A percentile compares a stretch with the other conserved stretches of the same genome.
phyloP scores from a whole-genome alignment of 2,329 filamentous ascomycete species.

The Xylariales sp. region DNA sequence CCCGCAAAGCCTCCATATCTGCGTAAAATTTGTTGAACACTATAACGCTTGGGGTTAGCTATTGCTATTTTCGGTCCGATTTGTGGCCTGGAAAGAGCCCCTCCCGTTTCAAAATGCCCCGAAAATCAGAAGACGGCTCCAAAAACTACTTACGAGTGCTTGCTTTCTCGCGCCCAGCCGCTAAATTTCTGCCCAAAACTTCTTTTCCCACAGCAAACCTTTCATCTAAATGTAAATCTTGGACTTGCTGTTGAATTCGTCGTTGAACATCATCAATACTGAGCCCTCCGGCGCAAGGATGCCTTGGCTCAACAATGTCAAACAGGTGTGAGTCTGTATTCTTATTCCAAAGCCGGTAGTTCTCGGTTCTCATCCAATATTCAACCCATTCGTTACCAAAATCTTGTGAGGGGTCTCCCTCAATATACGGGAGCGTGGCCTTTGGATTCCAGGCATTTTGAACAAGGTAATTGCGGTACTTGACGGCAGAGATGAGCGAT shows the following conservation, averaged over 20 bases:
- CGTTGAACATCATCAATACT: constrained; percentile 95
- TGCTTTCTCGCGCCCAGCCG: constrained; percentile 87
- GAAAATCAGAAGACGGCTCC: neutral
- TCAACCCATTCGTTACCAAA: constrained; percentile 87
- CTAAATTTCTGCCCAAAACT: constrained; percentile 87
- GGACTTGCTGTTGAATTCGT: constrained; percentile 88
- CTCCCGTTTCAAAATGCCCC: neutral
- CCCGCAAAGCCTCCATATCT: constrained; percentile 85
- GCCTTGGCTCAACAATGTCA: constrained; percentile 90
- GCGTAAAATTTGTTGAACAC: constrained; percentile 89
- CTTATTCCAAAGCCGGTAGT: constrained; percentile 88
- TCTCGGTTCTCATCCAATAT: constrained; percentile 89
- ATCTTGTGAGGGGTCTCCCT: constrained; percentile 86
- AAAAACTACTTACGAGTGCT: constrained; percentile 64
- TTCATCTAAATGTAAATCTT: constrained; percentile 93
- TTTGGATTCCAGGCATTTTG: constrained; percentile 67
- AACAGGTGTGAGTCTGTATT: constrained; percentile 89
- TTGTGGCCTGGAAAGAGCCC: neutral
- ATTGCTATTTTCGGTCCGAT: neutral
- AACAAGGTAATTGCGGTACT: constrained; percentile 80
- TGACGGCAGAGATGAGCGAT: constrained; percentile 86
- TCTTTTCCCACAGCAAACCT: constrained; percentile 85
- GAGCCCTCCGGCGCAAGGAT: constrained; percentile 92
- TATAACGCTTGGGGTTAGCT: constrained; percentile 11
- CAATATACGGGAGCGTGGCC: constrained; percentile 71